Percentiles rank a stretch among this genome's conserved stretches.
Conservation (phyloP, 1,284 basidiomycete species). For the Coniophora puteana region DNA sequence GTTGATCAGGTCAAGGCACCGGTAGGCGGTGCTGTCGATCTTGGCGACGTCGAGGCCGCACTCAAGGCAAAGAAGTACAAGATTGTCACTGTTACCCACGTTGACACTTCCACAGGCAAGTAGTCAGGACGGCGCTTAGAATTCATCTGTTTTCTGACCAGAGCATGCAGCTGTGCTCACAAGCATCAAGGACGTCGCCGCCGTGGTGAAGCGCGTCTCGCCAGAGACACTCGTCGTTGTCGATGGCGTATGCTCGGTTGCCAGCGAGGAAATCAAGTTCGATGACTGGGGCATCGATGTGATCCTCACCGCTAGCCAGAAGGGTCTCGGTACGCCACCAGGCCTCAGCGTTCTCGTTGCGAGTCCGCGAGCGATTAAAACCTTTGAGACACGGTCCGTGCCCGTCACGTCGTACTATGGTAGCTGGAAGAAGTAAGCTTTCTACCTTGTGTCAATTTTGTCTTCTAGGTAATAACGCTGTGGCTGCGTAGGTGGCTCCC, state of each 20-base stretch:
- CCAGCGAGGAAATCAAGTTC: constrained; percentile 92
- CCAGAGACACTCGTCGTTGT: constrained; percentile 88
- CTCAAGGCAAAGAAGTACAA: constrained; percentile 86
- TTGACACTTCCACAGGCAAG: constrained; percentile 85
- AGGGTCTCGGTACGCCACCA: constrained; percentile 94
- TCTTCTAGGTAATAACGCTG: background rate
- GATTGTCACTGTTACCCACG: constrained; percentile 90
- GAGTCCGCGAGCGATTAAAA: constrained; percentile 79
- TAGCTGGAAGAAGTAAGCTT: constrained; percentile 75
- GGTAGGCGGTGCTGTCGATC: constrained; percentile 74
- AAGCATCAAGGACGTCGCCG: constrained; percentile 76
- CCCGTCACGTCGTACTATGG: constrained; percentile 85
- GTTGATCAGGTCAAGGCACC: constrained; percentile 86
- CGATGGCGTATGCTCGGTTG: constrained; percentile 95
- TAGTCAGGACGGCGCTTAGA: background rate
- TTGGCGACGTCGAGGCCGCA: constrained; percentile 66
- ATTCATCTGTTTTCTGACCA: background rate
- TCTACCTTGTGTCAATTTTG: background rate
- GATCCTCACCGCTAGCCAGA: constrained; percentile 89
- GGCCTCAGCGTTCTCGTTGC: constrained; percentile 87
- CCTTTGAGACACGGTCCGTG: constrained; percentile 65
- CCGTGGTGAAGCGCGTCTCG: constrained; percentile 73
- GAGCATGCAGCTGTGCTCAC: constrained; percentile 70
- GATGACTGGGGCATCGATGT: constrained; percentile 95
- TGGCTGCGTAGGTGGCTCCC: constrained; percentile 71